Percentiles rank a stretch among this genome's conserved stretches.
Conservation (phyloP, 495 filamentous ascomycete genomes). For the Aspergillus funiculosus region DNA sequence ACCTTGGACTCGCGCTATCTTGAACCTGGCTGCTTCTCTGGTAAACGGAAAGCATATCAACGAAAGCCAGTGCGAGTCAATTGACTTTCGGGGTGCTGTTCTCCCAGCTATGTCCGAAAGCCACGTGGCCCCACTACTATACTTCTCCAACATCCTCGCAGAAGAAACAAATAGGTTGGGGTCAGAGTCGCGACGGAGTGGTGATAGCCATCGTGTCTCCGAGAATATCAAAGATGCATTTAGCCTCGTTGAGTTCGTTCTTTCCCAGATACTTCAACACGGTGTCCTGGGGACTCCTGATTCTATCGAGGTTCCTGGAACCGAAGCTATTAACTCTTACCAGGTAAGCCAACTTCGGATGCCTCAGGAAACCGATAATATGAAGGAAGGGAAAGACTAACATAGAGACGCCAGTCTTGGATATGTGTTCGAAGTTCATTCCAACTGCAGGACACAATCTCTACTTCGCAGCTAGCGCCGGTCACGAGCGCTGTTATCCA, state of each 20-base stretch:
- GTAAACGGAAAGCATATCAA: slow-evolving; percentile 47
- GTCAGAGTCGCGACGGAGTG: slow-evolving; percentile 17
- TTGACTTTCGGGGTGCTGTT: slow-evolving; percentile 37
- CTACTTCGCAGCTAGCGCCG: slow-evolving; percentile 15
- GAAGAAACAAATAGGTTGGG: slow-evolving; percentile 63
- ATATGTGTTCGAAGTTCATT: slow-evolving; percentile 22
- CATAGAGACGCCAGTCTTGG: slow-evolving; percentile 22
- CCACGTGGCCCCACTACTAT: slow-evolving; percentile 57
- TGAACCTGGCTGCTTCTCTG: slow-evolving; percentile 60
- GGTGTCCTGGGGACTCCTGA: slow-evolving; percentile 20
- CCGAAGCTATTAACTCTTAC: slow-evolving; percentile 34
- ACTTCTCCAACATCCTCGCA: slow-evolving; percentile 66
- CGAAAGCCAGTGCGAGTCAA: slow-evolving; percentile 44
- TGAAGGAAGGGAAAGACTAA: neutral
- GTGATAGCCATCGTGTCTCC: slow-evolving; percentile 20
- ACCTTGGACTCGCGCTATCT: slow-evolving; percentile 62
- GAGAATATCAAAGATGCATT: slow-evolving; percentile 37
- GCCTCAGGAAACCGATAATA: neutral
- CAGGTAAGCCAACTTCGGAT: slow-evolving; percentile 21
- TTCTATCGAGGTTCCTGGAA: slow-evolving; percentile 20
- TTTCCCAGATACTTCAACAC: slow-evolving; percentile 31
- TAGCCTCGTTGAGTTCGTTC: slow-evolving; percentile 33
- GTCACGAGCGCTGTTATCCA: slow-evolving; percentile 20
- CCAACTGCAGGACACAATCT: slow-evolving; percentile 18
- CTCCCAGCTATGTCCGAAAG: slow-evolving; percentile 47